phyloP scores from a whole-genome alignment of 352 stramenopile species.

The Phytophthora constricta region DNA sequence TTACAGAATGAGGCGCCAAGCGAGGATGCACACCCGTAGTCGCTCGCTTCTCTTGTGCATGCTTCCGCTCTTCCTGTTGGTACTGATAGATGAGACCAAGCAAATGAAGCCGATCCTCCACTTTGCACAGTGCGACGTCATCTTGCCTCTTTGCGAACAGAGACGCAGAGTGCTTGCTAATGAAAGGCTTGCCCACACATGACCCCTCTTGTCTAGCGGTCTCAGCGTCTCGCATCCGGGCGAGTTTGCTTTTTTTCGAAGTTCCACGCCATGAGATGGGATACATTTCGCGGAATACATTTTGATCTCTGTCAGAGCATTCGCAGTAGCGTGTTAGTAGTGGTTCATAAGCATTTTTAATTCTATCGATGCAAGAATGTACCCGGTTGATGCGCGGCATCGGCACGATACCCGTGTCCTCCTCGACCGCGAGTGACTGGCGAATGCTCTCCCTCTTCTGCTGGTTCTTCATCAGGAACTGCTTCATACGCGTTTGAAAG shows the following conservation, averaged over 20 bases:
- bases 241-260: conserved; percentile 65
- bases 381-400: conserved; percentile 69
- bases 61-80: conserved; percentile 60
- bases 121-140: conserved; percentile 66
- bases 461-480: conserved; percentile 54
- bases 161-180: conserved; percentile 40
- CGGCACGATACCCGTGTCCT: conserved; percentile 33
- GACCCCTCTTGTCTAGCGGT: conserved; percentile 31
- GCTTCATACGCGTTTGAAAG: conserved; percentile 67
- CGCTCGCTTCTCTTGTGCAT: conserved; percentile 20
- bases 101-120: conserved; percentile 72
- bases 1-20: conserved; percentile 64
- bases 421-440: conserved; percentile 39
- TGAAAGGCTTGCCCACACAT: conserved; percentile 40
- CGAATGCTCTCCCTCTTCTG: conserved; percentile 59
- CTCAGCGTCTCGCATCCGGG: conserved; percentile 49
- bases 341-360: background rate
- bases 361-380: conserved; percentile 6
- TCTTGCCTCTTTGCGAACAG: conserved; percentile 48
- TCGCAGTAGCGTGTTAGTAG: background rate
- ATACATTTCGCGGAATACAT: conserved; percentile 56
- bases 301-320: conserved; percentile 57
- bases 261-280: conserved; percentile 72
- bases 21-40: conserved; percentile 29
- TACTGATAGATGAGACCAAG: conserved; percentile 77